Conservation (phyloP, 441 rosid genomes). For the Brassica hybrid region DNA sequence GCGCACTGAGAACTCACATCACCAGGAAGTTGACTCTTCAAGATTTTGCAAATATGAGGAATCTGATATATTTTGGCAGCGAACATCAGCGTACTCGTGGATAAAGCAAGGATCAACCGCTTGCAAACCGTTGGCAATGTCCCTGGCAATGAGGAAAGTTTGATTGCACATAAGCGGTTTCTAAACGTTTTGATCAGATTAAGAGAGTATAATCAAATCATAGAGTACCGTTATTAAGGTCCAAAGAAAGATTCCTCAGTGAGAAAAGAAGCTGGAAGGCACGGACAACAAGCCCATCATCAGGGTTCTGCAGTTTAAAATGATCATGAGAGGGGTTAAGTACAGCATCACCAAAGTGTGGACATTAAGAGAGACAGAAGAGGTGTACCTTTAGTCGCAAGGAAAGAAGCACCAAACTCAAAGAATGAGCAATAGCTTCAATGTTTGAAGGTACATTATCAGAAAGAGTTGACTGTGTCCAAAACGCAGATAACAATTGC, state of each 20-base stretch:
- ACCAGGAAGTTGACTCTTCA: conserved; percentile 57
- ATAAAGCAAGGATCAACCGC: conserved; percentile 66
- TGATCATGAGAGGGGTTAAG: neutral
- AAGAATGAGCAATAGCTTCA: conserved; percentile 94
- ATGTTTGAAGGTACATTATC: conserved; percentile 86
- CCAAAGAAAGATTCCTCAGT: conserved; percentile 63
- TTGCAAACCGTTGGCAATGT: conserved; percentile 60
- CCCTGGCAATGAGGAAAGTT: conserved; percentile 50
- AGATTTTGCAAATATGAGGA: conserved; percentile 56
- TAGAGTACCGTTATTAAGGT: conserved; percentile 71
- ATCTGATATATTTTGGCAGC: conserved; percentile 78
- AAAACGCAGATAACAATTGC: conserved; percentile 85
- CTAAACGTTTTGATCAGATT: conserved; percentile 17
- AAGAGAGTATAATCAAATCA: conserved; percentile 19
- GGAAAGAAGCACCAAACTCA: conserved; percentile 67
- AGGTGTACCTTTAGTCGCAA: conserved; percentile 68
- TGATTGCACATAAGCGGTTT: conserved; percentile 21
- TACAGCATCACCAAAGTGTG: neutral
- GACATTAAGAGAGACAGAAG: conserved; percentile 3
- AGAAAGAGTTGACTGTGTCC: conserved; percentile 81
- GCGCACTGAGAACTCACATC: conserved; percentile 61
- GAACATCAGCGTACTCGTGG: conserved; percentile 80
- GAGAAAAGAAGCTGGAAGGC: conserved; percentile 91
- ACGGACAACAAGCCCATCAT: conserved; percentile 61
- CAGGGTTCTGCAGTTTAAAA: conserved; percentile 62